Base-by-base conservation (phyloP, 2,329 filamentous ascomycete species). In the Aureobasidium zeae region DNA sequence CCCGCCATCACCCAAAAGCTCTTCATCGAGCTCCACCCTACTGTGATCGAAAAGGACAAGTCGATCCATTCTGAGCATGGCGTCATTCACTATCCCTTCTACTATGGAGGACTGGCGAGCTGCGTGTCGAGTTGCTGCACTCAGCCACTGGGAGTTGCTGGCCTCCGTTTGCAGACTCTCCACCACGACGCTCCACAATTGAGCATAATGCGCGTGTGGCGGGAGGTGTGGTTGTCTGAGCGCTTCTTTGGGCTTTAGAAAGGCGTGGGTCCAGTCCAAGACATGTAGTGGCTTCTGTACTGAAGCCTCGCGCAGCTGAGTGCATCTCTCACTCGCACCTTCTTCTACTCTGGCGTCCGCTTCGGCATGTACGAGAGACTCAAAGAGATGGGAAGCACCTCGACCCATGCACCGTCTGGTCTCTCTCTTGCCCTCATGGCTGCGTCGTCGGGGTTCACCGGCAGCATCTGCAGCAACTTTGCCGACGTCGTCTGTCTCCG, bases 81-180 rank as follows among this genome's bases (percentile, higher is more conserved):
- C 25, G 51, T 51, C 26, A 51, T 53, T 20, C 51, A 53, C 21
- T 53, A 53, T 29, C 51, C 51, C 20, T 52, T 51, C 48, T 53
- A 48, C 35, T 53, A 44, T 29, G 51, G 51, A 41, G 51, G 51
- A 28, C 30, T 52, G n/a, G 51, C 51, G 19, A 53, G 51, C 34
- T 52, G 50, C 28, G 51, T 53, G 4, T 49, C 51, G 1, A 48
- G 17, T 20, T 38, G 36, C 25, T 53, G 51, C 24, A 53, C 51
- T 31, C 51, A 53, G 45, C 51, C 51, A 15, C 22, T 53, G 32
- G 51, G 51, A 47, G 50, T 53, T 29, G 51, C 50, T 48, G 22
- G 45, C 37, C 36, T 47, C 21, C 45, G 48, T n/a, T 28, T 49
- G 6, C 48, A 49, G n/a, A 49, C 48, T 3, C 29, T 45, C 22